Conservation (phyloP, 108 stramenopile genomes). For the Skeletonema menzelii region DNA sequence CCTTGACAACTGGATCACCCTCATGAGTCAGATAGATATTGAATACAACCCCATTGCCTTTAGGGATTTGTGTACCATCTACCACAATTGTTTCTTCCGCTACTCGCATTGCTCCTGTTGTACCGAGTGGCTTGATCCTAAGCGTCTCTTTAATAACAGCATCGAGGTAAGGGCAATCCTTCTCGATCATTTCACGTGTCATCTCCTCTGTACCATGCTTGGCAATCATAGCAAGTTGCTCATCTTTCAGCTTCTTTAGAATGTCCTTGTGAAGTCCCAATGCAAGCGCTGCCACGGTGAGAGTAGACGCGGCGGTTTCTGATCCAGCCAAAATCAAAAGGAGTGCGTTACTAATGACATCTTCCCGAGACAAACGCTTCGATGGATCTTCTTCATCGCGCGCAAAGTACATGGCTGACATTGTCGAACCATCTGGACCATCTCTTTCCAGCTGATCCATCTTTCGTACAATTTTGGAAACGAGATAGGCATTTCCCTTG, state of each 20-base stretch:
- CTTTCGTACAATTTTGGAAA: conserved; percentile 43
- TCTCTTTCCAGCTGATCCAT: conserved; percentile 37
- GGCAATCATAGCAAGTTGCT: conserved; percentile 41
- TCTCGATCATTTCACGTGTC: conserved; percentile 44
- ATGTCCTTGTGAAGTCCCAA: conserved; percentile 49
- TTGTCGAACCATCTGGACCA: conserved; percentile 54
- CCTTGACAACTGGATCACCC: conserved; percentile 29
- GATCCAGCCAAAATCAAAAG: conserved; percentile 53
- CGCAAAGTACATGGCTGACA: conserved; percentile 56
- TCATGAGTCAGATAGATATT: conserved; percentile 42
- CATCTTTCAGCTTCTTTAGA: conserved; percentile 51
- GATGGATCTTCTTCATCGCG: conserved; percentile 42
- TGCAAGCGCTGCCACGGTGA: conserved; percentile 41
- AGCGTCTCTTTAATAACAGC: conserved; percentile 52
- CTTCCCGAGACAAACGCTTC: conserved; percentile 22
- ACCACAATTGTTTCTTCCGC: conserved; percentile 44
- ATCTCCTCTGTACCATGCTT: conserved; percentile 25
- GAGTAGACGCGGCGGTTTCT: conserved; percentile 52
- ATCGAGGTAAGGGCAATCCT: conserved; percentile 52
- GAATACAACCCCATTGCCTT: conserved; percentile 47
- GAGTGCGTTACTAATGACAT: conserved; percentile 54
- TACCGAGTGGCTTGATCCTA: conserved; percentile 42
- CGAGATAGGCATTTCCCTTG: conserved; percentile 34
- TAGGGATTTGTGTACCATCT: conserved; percentile 55
- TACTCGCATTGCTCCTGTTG: conserved; percentile 34